phyloP scores from a whole-genome alignment of 2,329 filamentous ascomycete genomes.

The Bipolaris gigantea region DNA sequence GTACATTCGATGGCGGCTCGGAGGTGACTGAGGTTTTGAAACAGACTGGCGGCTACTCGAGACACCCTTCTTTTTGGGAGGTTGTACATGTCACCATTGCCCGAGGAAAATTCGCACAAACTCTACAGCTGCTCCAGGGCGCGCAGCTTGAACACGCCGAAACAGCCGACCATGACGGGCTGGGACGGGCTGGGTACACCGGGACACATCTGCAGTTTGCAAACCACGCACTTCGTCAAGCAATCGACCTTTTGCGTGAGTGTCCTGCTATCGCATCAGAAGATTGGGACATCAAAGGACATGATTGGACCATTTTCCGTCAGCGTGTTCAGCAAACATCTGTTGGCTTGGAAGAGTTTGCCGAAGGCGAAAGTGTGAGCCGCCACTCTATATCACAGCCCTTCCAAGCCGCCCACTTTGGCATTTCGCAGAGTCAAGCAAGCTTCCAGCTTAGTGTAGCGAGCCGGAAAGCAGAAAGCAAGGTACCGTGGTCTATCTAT shows the following conservation, averaged over 20 bases:
- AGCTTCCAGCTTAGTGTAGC: constrained; percentile 67
- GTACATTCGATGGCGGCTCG: constrained; percentile 69
- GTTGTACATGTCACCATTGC: constrained; percentile 69
- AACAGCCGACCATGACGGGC: constrained; percentile 63
- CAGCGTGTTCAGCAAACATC: constrained; percentile 70
- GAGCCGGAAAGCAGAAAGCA: constrained; percentile 75
- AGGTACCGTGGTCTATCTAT: constrained; percentile 87
- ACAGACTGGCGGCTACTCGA: constrained; percentile 71
- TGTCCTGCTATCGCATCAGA: constrained; percentile 68
- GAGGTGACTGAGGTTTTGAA: constrained; percentile 67
- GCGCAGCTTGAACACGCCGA: constrained; percentile 79
- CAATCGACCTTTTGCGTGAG: constrained; percentile 68
- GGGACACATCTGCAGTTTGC: constrained; percentile 78
- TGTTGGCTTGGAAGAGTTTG: constrained; percentile 73
- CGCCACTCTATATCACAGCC: constrained; percentile 47
- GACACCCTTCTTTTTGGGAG: constrained; percentile 82
- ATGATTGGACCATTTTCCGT: constrained; percentile 83
- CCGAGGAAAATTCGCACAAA: constrained; percentile 71
- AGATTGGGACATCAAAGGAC: constrained; percentile 81
- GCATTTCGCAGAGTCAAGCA: constrained; percentile 50
- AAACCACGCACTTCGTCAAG: constrained; percentile 68
- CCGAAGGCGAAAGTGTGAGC: constrained; percentile 68
- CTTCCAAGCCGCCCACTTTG: constrained; percentile 49
- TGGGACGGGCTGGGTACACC: constrained; percentile 68
- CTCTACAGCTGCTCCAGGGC: constrained; percentile 67